Percentiles rank a stretch among this genome's conserved stretches.
Conservation (phyloP, 2,329 filamentous ascomycete genomes). For the Lasiodiplodia theobromae region DNA sequence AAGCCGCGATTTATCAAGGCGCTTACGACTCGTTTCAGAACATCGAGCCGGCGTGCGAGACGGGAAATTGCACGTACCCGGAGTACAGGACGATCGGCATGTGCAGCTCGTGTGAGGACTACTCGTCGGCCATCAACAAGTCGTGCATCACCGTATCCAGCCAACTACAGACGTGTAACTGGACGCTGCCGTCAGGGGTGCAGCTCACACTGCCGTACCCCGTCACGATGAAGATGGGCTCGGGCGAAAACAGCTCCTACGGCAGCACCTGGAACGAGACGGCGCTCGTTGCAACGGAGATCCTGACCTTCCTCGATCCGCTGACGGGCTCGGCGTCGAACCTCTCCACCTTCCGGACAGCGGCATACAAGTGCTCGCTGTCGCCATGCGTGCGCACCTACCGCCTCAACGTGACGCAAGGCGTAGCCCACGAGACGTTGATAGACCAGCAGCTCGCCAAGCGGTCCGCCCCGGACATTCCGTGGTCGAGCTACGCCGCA, state of each 20-base stretch:
- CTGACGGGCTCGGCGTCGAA: neutral
- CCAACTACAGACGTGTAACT: neutral
- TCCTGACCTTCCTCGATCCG: neutral
- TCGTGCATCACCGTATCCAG: neutral
- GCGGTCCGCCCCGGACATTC: neutral
- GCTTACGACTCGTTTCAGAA: neutral
- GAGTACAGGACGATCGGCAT: slow-evolving; percentile 2
- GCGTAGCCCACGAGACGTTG: neutral
- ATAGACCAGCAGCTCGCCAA: neutral
- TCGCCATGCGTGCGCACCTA: slow-evolving; percentile 11
- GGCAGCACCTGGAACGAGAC: neutral
- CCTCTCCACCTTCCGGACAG: neutral
- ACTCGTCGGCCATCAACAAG: neutral
- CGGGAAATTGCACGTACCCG: slow-evolving; percentile 9
- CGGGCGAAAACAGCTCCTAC: neutral
- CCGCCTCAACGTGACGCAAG: slow-evolving; percentile 3
- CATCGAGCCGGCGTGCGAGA: neutral
- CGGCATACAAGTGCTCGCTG: slow-evolving; percentile 1
- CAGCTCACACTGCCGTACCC: neutral
- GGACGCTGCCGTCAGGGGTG: neutral
- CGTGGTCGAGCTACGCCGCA: neutral
- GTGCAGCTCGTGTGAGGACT: slow-evolving; percentile 9
- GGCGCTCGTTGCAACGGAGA: neutral
- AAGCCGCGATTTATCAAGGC: neutral
- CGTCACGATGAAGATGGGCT: neutral